These are phyloP conservation scores for Aspergillus heteromorphus DNA, from an alignment of 495 filamentous ascomycete genomes.

Conservation along the genomic window DNA sequence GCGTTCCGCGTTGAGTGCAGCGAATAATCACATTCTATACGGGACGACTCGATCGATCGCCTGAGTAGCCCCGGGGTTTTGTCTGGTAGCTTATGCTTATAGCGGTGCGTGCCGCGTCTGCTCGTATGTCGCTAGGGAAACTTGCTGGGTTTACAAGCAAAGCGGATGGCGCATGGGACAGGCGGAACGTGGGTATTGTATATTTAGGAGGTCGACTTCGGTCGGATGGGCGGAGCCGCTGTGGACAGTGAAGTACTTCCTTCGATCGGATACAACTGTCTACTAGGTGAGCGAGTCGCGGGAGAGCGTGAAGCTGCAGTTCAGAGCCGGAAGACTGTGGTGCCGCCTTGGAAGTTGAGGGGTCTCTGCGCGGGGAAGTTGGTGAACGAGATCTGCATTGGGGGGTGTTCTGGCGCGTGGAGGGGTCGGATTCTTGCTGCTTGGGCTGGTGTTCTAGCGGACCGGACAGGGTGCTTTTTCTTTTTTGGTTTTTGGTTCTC, in stretches of 20 bases:
- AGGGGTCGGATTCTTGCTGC: slow-evolving; percentile 1
- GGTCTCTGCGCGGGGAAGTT: slow-evolving; percentile 16
- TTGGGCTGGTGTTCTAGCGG: not conserved
- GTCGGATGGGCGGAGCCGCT: not conserved
- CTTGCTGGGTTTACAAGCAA: not conserved
- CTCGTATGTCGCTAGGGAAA: not conserved
- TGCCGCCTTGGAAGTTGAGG: slow-evolving; percentile 20
- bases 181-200: no score
- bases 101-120: not conserved
- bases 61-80: not conserved
- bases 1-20: slow-evolving; percentile 3
- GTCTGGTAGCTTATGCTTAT: not conserved
- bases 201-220: no score
- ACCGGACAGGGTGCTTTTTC: not conserved
- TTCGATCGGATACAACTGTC: not conserved
- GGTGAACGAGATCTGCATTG: slow-evolving; percentile 22
- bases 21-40: slow-evolving; percentile 4
- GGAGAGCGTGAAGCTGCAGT: no score
- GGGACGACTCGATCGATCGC: not conserved
- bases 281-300: not conserved
- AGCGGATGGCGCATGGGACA: not conserved
- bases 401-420: slow-evolving; percentile 2
- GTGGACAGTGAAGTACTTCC: not conserved
- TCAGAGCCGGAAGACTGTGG: slow-evolving; percentile 7
- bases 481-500: no score